Conservation (phyloP, 2,329 filamentous ascomycete species). For the Cryphonectria japonica region DNA sequence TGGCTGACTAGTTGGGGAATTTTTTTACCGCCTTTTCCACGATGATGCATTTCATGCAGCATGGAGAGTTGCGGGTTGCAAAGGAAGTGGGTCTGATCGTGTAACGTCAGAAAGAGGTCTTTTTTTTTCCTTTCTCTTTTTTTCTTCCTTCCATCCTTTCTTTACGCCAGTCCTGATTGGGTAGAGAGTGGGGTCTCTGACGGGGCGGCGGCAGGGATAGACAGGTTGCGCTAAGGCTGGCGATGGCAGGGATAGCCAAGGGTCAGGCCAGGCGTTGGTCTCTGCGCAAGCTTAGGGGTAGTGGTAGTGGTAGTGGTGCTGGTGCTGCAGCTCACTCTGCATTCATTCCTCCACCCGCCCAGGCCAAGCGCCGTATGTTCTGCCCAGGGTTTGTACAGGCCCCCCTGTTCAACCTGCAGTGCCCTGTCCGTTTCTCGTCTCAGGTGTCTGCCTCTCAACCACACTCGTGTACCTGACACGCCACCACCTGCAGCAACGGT, state of each 20-base stretch:
- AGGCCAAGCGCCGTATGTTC: background rate
- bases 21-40: conserved; percentile 18
- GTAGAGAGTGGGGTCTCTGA: background rate
- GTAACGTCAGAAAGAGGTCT: background rate
- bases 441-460: conserved; percentile 2
- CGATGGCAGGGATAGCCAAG: background rate
- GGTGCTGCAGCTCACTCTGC: conserved; percentile 7
- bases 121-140: conserved; percentile 5
- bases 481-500: background rate
- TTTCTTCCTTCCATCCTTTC: background rate
- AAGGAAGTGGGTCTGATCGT: background rate
- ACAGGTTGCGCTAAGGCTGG: background rate
- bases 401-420: background rate
- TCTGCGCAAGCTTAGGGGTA: background rate
- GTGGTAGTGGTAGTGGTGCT: background rate
- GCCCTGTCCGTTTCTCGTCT: conserved; percentile 6
- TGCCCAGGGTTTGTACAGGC: background rate
- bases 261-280: background rate
- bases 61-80: conserved; percentile 1
- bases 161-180: conserved; percentile 3
- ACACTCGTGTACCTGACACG: background rate
- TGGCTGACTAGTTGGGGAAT: background rate
- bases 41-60: conserved; percentile 17
- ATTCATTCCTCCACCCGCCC: conserved; percentile 3
- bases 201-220: background rate